These are phyloP conservation scores for Hanseniaspora singularis DNA, from an alignment of 805 yeast genomes.

Conservation along the genomic window DNA sequence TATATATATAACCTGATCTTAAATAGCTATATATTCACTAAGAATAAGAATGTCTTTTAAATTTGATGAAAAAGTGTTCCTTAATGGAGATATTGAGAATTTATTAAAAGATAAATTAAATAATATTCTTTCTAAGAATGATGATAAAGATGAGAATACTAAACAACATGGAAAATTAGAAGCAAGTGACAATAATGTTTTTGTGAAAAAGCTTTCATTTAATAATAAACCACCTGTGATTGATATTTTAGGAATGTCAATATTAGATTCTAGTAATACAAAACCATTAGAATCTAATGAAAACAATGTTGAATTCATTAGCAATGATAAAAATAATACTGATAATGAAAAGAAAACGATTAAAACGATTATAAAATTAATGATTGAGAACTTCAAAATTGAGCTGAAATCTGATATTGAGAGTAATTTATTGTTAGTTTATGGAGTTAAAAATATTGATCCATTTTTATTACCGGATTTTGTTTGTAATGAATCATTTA, in stretches of 20 bases:
- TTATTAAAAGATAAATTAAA: slow-evolving; percentile 24
- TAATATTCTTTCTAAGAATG: slow-evolving; percentile 21
- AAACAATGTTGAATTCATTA: background rate
- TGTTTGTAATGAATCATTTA: slow-evolving; percentile 27
- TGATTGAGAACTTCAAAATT: slow-evolving; percentile 26
- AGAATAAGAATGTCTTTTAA: slow-evolving; percentile 24
- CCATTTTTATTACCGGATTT: slow-evolving; percentile 26
- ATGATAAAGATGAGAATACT: slow-evolving; percentile 5
- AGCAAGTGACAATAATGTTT: slow-evolving; percentile 15
- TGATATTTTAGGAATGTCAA: slow-evolving; percentile 25
- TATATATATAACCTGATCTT: background rate
- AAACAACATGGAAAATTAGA: slow-evolving; percentile 8
- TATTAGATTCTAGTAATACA: slow-evolving; percentile 25
- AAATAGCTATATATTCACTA: background rate
- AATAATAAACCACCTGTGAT: slow-evolving; percentile 17
- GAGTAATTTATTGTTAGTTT: slow-evolving; percentile 26
- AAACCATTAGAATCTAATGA: slow-evolving; percentile 27
- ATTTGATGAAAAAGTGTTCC: slow-evolving; percentile 24
- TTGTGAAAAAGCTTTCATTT: slow-evolving; percentile 17
- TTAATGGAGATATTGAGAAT: slow-evolving; percentile 26
- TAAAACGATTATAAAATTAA: slow-evolving; percentile 28
- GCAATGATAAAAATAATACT: slow-evolving; percentile 22
- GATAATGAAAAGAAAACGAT: slow-evolving; percentile 24
- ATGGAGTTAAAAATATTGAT: slow-evolving; percentile 23
- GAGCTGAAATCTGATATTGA: slow-evolving; percentile 29